Base-by-base conservation (phyloP, 108 stramenopile species). In the Pseudonitzschia delicatissima region DNA sequence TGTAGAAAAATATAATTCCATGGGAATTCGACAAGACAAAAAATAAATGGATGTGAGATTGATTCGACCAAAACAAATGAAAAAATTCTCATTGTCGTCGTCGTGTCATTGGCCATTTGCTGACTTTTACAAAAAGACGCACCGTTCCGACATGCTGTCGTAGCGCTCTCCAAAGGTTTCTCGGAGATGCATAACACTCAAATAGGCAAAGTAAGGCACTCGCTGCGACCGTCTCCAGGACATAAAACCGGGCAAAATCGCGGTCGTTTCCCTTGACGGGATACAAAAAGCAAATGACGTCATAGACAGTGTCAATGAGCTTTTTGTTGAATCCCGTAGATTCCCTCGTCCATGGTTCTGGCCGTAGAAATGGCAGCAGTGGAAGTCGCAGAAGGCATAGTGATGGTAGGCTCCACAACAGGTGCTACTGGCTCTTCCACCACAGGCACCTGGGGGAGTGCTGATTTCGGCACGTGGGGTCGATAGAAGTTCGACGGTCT, bases 131-230 rank as follows among this genome's bases (percentile, higher is more conserved):
- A n/a, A 39, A 11, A 8, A 70, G 68, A 48, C 47, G 47, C 47
- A 48, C 92, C 93, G 60, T 90, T 94, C 72, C 81, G 86, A 64
- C 92, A 90, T 18, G 57, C 29, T 48, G 5, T 15, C 20, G 35
- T 49, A 59, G 1, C 73, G 73, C 28, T 62, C 66, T 0, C 97
- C 97, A 45, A 96, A 50, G 3, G 95, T 93, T 77, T 98, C 97
- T 55, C 90, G 93, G 1, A 96, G 67, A 72, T 98, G 97, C 31
- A 98, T 78, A 17, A 93, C 85, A 17, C 77, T 76, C 57, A 87
- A 62, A 75, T 96, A 96, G 52, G 92, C 81, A 74, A 98, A 98
- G 85, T 98, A 98, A 2, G 97, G 97, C 5, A 97, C 83, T 6
- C 97, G 77, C n/a, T 8, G 97, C 97, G 20, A 98, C 87, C 0